A percentile compares a stretch with the other conserved stretches of the same genome.
Evolutionary conservation across 495 filamentous ascomycete genomes (phyloP).

Genomic region (Halenospora varia): DNA sequence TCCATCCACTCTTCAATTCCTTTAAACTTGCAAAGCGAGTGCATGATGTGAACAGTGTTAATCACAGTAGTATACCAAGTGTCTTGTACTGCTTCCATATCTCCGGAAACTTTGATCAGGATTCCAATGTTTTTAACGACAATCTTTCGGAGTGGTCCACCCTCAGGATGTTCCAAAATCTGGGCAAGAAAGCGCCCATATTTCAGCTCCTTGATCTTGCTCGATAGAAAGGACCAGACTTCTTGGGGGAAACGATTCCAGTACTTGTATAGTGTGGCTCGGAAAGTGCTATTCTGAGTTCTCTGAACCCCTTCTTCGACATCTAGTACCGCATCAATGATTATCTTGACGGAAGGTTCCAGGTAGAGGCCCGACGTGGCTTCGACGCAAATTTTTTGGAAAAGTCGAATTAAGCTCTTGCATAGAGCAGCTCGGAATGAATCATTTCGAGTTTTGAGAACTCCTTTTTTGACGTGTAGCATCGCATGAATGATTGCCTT

Average conservation of each 20-base stretch:
- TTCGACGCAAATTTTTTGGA: too few species aligned
- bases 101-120: constrained; percentile 61
- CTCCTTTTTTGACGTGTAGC: too few species aligned
- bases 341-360: constrained; percentile 83
- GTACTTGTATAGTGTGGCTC: constrained; percentile 88
- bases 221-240: constrained; percentile 71
- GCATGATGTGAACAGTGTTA: constrained; percentile 80
- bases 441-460: too few species aligned
- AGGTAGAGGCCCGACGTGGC: constrained; percentile 84
- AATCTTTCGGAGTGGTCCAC: constrained; percentile 66
- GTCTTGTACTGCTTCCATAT: constrained; percentile 53
- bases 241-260: constrained; percentile 89
- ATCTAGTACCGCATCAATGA: constrained; percentile 84
- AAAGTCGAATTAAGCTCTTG: too few species aligned
- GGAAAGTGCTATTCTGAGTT: constrained; percentile 90
- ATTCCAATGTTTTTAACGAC: constrained; percentile 71
- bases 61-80: constrained; percentile 65
- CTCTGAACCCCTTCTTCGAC: constrained; percentile 81
- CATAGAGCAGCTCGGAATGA: too few species aligned
- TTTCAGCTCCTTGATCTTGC: constrained; percentile 71
- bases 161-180: constrained; percentile 70
- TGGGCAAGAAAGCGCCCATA: constrained; percentile 95
- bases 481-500: too few species aligned
- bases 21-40: constrained; percentile 64
- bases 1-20: constrained; percentile 68